Evolutionary conservation across 129 eudicot genomes (phyloP), one percentile per base, ranked within the genome.

Genomic region (Apium graveolens): DNA sequence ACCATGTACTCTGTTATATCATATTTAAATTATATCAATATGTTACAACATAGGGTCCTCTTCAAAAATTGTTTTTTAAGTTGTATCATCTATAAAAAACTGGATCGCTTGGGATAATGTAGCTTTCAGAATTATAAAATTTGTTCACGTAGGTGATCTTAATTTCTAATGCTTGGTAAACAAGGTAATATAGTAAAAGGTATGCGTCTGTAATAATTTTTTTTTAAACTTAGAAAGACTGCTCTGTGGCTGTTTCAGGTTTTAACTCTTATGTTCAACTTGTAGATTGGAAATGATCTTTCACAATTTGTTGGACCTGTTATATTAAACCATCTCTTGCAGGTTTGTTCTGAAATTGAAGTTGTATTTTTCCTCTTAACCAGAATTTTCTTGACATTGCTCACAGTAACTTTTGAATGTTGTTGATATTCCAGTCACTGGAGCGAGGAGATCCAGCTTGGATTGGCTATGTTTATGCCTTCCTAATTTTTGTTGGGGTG

Each of bases 361-460:
- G 35, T 44, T 72, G 76, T 14, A 24, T 11, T 11, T 17, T 70
- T 24, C 18, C 20, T 42, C 24, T 20, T 42, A 34, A 72, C 37
- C 20, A 72, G 26, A 11, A 41, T 24, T 26, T 60, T 26, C 69
- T n/a, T 62, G 69, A 62, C 35, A 62, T 27, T 11, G 11, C 35
- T 26, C 69, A 62, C 27, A 44, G 0, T 21, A 27, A 34, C 38
- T 42, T 43, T 74, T 13, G 38, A 44, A 26, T 45, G 38, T 42
- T 38, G 65, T 53, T 81, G 74, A 46, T 63, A 31, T 7, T 70
- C 37, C 68, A 94, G 97, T 91, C 98, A 31, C 86, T 94, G 89
- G 91, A 94, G 89, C 86, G 82, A 79, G 98, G 97, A 11, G 98
- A 90, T 83, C 97, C 98, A 81, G 92, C 98, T 82, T 94, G 98